Evolutionary conservation across 2,329 filamentous ascomycete genomes (phyloP).

Genomic region (Diaporthe ilicicola): DNA sequence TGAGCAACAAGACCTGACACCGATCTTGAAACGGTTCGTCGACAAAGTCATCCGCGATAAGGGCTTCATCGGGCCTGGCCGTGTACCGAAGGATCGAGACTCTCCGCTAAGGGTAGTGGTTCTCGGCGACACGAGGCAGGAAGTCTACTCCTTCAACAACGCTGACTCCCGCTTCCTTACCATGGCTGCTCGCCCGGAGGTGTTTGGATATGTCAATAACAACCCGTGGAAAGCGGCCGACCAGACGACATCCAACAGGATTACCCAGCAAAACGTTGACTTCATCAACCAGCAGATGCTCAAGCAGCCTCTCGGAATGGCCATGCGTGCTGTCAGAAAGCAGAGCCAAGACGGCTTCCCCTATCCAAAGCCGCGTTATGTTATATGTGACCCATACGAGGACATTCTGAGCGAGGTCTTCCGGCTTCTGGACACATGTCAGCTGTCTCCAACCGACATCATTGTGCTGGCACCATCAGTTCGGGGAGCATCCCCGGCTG

Average conservation of each 20-base stretch:
- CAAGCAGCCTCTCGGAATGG: constrained; percentile 24
- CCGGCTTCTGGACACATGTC: constrained; percentile 5
- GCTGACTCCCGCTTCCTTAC: constrained; percentile 31
- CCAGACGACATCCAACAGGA: constrained; percentile 29
- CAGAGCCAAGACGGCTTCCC: neutral
- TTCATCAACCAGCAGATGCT: constrained; percentile 34
- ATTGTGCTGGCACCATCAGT: constrained; percentile 31
- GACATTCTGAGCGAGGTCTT: constrained; percentile 23
- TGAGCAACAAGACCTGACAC: constrained; percentile 33
- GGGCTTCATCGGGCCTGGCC: neutral
- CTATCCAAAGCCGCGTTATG: constrained; percentile 27
- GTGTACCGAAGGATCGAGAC: neutral
- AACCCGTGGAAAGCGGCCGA: constrained; percentile 19
- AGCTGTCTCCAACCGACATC: constrained; percentile 23
- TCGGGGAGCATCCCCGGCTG: constrained; percentile 14
- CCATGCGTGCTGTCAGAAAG: constrained; percentile 28
- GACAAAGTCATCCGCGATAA: constrained; percentile 31
- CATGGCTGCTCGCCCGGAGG: constrained; percentile 25
- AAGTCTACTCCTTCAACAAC: constrained; percentile 32
- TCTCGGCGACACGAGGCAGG: constrained; percentile 29
- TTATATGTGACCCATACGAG: constrained; percentile 28
- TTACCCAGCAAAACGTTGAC: constrained; percentile 30
- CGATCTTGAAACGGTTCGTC: constrained; percentile 29
- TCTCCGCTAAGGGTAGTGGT: constrained; percentile 23
- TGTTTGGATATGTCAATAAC: constrained; percentile 30